A percentile compares a stretch with the other conserved stretches of the same genome.
Evolutionary conservation across 176 grass and related monocot species (phyloP).

Genomic region (Avena atlantica): DNA sequence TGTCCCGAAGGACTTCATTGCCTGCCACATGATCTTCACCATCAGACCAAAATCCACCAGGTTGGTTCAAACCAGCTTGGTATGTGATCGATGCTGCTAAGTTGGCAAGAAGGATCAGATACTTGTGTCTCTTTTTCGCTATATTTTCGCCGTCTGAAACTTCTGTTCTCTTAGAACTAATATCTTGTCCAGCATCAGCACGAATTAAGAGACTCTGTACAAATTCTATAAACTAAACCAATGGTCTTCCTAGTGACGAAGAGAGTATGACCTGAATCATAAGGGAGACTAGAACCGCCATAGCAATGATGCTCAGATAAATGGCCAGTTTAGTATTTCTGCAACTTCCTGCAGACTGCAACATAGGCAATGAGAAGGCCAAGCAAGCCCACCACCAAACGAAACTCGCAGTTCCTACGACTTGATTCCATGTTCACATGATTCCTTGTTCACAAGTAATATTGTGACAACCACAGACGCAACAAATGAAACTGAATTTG

Average conservation of each 20-base stretch:
- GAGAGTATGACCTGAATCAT: constrained; percentile 45
- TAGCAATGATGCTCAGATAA: constrained; percentile 40
- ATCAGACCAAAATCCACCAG: constrained; percentile 36
- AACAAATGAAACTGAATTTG: constrained; percentile 45
- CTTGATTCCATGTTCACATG: constrained; percentile 49
- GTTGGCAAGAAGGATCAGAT: constrained; percentile 58
- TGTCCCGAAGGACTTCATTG: constrained; percentile 27
- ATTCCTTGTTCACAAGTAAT: constrained; percentile 48
- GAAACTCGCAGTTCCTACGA: constrained; percentile 38
- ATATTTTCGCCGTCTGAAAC: background rate
- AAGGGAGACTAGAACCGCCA: constrained; percentile 26
- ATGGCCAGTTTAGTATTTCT: constrained; percentile 29
- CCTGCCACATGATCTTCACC: constrained; percentile 23
- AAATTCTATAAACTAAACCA: background rate
- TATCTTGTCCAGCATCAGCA: too few species aligned
- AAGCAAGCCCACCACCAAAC: constrained; percentile 39
- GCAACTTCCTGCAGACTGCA: constrained; percentile 25
- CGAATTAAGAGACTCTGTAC: background rate
- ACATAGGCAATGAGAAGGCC: constrained; percentile 49
- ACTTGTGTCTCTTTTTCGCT: constrained; percentile 35
- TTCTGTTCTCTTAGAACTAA: background rate
- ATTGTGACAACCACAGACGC: constrained; percentile 46
- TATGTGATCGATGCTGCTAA: constrained; percentile 52
- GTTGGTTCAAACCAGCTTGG: constrained; percentile 54
- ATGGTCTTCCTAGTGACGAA: background rate